A percentile compares a stretch with the other conserved stretches of the same genome.
phyloP scores from a whole-genome alignment of 2,329 filamentous ascomycete species.

The Colletotrichum musae region DNA sequence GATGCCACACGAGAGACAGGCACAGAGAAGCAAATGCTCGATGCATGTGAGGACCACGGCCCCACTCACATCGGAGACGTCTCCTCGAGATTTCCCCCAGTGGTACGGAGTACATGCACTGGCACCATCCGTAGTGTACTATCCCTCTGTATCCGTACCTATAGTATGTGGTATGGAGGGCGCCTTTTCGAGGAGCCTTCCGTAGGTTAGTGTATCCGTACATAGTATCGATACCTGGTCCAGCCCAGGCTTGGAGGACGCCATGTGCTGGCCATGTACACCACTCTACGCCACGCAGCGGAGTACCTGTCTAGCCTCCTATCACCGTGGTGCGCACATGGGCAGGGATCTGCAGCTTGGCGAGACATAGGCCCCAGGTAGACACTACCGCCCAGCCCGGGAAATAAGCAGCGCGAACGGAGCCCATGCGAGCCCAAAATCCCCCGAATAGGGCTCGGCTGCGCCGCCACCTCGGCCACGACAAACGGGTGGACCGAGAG shows the following conservation, averaged over 20 bases:
- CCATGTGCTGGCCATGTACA: constrained; percentile 5
- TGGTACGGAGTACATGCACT: not conserved
- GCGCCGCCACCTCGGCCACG: constrained; percentile 20
- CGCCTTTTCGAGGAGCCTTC: constrained; percentile 26
- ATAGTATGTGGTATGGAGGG: constrained; percentile 7
- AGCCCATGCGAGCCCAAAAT: constrained; percentile 38
- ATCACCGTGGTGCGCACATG: not conserved
- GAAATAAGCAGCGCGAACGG: constrained; percentile 38
- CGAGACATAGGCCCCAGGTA: constrained; percentile 27
- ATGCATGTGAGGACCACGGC: constrained; percentile 38
- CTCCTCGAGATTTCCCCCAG: constrained; percentile 35
- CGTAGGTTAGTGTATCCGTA: constrained; percentile 1
- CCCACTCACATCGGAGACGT: constrained; percentile 35
- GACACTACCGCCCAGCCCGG: constrained; percentile 33
- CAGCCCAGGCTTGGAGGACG: constrained; percentile 19
- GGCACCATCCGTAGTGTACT: too few species aligned
- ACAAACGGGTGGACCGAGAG: constrained; percentile 17
- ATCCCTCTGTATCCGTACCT: too few species aligned
- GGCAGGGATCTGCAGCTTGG: constrained; percentile 19
- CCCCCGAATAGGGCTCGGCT: constrained; percentile 29
- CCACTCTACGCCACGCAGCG: not conserved
- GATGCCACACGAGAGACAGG: constrained; percentile 22
- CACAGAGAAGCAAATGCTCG: constrained; percentile 22
- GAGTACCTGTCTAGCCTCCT: too few species aligned
- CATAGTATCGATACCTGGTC: constrained; percentile 14